Evolutionary conservation across 2,329 filamentous ascomycete species (phyloP).

Genomic region (Alternaria metachromatica): DNA sequence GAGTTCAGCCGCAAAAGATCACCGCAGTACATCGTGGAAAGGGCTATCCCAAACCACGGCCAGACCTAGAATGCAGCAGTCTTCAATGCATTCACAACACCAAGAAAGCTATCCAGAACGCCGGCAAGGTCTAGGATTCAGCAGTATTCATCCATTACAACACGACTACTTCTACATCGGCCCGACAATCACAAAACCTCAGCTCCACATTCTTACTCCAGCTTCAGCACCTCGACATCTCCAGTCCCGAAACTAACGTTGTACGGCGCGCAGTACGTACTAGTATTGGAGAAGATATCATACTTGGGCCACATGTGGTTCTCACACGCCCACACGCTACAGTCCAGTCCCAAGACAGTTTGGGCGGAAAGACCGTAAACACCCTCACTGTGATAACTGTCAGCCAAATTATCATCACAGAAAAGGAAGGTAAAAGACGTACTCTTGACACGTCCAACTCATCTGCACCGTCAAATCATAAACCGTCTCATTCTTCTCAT

Average conservation of each 20-base stretch:
- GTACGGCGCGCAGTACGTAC: neutral
- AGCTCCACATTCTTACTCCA: neutral
- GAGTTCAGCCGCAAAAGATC: neutral
- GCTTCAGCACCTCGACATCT: neutral
- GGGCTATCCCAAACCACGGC: neutral
- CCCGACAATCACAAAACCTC: too few relatives aligned
- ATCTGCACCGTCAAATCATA: constrained; percentile 6
- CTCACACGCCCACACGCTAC: constrained; percentile 8
- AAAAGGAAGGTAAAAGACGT: neutral
- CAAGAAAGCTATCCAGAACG: neutral
- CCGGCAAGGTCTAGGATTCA: neutral
- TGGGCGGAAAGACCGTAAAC: neutral
- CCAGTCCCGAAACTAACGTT: neutral
- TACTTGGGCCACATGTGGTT: constrained; percentile 14
- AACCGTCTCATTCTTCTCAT: neutral
- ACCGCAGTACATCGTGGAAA: neutral
- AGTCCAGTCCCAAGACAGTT: constrained; percentile 5
- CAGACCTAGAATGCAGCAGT: neutral
- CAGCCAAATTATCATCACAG: neutral
- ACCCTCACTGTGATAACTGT: neutral
- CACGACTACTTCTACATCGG: neutral
- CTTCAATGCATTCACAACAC: neutral
- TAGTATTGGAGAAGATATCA: neutral
- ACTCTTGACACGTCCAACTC: constrained; percentile 19
- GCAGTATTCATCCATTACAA: neutral